These are phyloP conservation scores for Royoungia palumana DNA, from an alignment of 768 basidiomycete species.

Conservation along the genomic window DNA sequence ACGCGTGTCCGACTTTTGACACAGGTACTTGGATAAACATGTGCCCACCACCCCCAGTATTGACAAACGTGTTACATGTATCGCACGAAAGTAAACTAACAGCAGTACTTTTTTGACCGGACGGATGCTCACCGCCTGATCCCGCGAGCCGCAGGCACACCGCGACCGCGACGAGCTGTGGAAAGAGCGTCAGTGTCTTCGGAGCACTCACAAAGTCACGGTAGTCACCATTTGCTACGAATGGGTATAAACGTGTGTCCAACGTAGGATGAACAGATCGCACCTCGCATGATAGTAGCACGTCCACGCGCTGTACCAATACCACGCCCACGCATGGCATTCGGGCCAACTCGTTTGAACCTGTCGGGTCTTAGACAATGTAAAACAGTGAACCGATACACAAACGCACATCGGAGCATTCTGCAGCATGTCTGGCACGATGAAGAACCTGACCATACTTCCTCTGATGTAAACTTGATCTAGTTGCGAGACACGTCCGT, in stretches of 20 bases:
- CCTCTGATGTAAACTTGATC: slow-evolving; percentile 99
- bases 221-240: slow-evolving; percentile 70
- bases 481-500: slow-evolving; percentile 97
- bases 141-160: slow-evolving; percentile 70
- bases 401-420: slow-evolving; percentile 93
- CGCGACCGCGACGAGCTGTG: slow-evolving; percentile 83
- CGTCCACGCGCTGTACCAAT: slow-evolving; percentile 99
- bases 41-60: neutral
- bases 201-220: neutral
- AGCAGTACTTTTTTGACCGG: slow-evolving; percentile 6
- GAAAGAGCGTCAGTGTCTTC: slow-evolving; percentile 17
- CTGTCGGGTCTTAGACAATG: slow-evolving; percentile 39
- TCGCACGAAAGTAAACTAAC: slow-evolving; percentile 11
- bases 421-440: slow-evolving; percentile 98
- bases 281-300: slow-evolving; percentile 97
- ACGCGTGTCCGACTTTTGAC: slow-evolving; percentile 79
- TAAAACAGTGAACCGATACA: slow-evolving; percentile 3
- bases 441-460: slow-evolving; percentile 97
- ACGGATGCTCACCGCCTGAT: slow-evolving; percentile 64
- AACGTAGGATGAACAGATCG: slow-evolving; percentile 9
- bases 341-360: slow-evolving; percentile 98
- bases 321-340: slow-evolving; percentile 98
- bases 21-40: neutral
- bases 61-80: slow-evolving; percentile 16
- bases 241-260: slow-evolving; percentile 17